phyloP scores from a whole-genome alignment of 306 rosid genomes.

The Abrus pulchellus region DNA sequence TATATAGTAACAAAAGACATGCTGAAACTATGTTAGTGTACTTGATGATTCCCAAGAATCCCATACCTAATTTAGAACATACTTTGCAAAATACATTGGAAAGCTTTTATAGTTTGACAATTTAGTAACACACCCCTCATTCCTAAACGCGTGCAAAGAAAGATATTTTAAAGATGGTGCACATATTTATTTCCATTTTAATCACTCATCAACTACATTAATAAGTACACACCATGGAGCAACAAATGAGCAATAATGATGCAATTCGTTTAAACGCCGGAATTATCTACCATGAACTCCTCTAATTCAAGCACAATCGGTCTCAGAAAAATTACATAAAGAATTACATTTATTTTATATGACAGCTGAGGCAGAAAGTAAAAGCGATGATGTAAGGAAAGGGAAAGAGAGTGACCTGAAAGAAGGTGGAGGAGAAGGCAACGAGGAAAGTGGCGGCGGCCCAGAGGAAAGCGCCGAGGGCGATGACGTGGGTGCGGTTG shows the following conservation, averaged over 20 bases:
- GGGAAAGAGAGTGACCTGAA: conserved; percentile 59
- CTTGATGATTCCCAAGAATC: not conserved
- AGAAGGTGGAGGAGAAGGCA: conserved; percentile 84
- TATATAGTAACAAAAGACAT: not conserved
- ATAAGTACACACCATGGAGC: not conserved
- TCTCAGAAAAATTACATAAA: too few species aligned
- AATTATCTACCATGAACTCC: not conserved
- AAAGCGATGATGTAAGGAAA: too few species aligned
- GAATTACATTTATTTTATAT: too few species aligned
- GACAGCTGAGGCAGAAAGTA: too few species aligned
- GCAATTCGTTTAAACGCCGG: not conserved
- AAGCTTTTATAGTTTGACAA: not conserved
- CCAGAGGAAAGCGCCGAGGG: conserved; percentile 93
- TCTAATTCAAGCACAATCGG: not conserved
- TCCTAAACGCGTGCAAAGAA: not conserved
- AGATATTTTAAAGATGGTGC: not conserved
- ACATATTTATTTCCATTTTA: not conserved
- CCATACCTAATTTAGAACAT: not conserved
- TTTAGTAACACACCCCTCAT: not conserved
- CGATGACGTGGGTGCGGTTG: conserved; percentile 88
- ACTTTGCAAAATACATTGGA: conserved; percentile 1
- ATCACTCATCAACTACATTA: not conserved
- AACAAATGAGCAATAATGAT: not conserved
- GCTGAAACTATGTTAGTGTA: not conserved
- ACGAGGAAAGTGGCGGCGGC: conserved; percentile 93